Evolutionary conservation across 768 basidiomycete genomes (phyloP), one percentile per base, ranked within the genome.

Genomic region (Xanthoconium stramineum): DNA sequence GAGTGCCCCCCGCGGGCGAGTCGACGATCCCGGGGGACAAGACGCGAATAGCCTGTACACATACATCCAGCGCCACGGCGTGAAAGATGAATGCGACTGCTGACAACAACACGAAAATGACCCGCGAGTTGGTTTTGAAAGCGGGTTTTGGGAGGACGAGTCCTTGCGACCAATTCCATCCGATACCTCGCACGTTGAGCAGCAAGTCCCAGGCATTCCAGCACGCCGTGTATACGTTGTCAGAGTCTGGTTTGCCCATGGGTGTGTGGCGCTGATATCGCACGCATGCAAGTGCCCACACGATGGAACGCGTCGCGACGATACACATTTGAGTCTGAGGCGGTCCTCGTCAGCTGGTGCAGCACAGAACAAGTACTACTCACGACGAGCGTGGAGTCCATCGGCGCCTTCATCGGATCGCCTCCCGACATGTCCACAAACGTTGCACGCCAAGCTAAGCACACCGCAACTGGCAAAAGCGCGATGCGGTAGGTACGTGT

Each of bases 141-240:
- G 9, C 5, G 32, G 57, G 56, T 24, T 56, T 56, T 9, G 61
- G 57, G 12, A 69, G 40, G 12, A 69, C 43, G 10, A 69, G 36
- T 15, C 58, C 67, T 1, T 30, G 55, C 4, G 59, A 46, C 65
- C 65, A 67, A 39, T 67, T 65, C 68, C 68, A 69, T n/a, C 65
- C 69, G 13, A 69, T 33, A 6, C 67, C 68, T 8, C 69, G 65
- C 35, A 49, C 19, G 32, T 57, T 67, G 15, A 56, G 3, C 28
- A 66, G 35, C 40, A 71, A 38, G 43, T 69, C 68, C 59, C 55
- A 71, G 14, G 60, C 54, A 20, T 71, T 61, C 69, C 69, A 69
- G 9, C 51, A 46, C 11, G 56, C 66, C 6, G 40, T 44, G 13
- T 47, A 53, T 20, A 67, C 19, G 38, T 42, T 39, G 15, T 28